Conservation (phyloP, 768 basidiomycete genomes). For the Aureoboletus auriporus region DNA sequence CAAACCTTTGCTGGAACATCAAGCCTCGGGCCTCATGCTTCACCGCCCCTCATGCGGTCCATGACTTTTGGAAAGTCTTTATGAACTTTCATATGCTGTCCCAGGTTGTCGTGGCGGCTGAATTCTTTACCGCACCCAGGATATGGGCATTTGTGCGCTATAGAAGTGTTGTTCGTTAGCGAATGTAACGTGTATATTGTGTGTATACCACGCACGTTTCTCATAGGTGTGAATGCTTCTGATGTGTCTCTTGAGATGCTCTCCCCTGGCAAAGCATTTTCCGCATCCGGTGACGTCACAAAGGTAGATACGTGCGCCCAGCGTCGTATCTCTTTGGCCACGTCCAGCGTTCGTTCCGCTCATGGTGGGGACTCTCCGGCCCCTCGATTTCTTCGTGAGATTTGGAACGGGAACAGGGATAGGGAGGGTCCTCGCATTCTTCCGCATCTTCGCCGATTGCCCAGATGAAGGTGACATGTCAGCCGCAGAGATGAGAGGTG, state of each 20-base stretch:
- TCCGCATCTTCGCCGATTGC: slow-evolving; percentile 27
- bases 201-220: slow-evolving; percentile 60
- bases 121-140: slow-evolving; percentile 82
- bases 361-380: slow-evolving; percentile 59
- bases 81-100: slow-evolving; percentile 86
- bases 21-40: slow-evolving; percentile 9
- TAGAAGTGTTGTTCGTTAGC: slow-evolving; percentile 6
- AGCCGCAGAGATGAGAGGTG: slow-evolving; percentile 28
- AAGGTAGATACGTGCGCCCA: slow-evolving; percentile 53
- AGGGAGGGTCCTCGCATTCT: slow-evolving; percentile 40
- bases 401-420: slow-evolving; percentile 64
- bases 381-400: slow-evolving; percentile 68
- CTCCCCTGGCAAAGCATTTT: slow-evolving; percentile 83
- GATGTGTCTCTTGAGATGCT: slow-evolving; percentile 88
- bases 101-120: slow-evolving; percentile 83
- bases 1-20: slow-evolving; percentile 14
- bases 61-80: slow-evolving; percentile 32
- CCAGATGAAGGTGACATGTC: slow-evolving; percentile 26
- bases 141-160: slow-evolving; percentile 79
- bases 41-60: slow-evolving; percentile 23
- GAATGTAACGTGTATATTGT: slow-evolving; percentile 1
- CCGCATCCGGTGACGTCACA: slow-evolving; percentile 82
- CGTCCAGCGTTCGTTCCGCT: slow-evolving; percentile 27
- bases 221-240: slow-evolving; percentile 89
- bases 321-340: slow-evolving; percentile 33